Percentiles rank a stretch among this genome's conserved stretches.
These are phyloP conservation scores for Starmerella vitae DNA, from an alignment of 805 yeast species.

Conservation along the genomic window DNA sequence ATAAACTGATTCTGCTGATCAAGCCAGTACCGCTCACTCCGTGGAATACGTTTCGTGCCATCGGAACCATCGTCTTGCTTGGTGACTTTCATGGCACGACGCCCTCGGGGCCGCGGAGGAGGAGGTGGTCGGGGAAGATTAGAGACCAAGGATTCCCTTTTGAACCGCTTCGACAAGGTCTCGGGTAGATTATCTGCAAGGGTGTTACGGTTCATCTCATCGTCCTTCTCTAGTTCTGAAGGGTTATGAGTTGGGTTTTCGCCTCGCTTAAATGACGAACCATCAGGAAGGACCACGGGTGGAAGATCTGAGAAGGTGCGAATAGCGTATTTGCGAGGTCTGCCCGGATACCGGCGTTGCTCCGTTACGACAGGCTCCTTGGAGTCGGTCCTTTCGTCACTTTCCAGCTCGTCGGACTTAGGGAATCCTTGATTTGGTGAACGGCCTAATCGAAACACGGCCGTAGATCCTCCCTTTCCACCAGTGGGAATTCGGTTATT, in stretches of 20 bases:
- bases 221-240: too few relatives aligned
- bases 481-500: too few relatives aligned
- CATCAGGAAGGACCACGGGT: neutral
- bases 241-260: too few relatives aligned
- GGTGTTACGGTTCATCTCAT: too few relatives aligned
- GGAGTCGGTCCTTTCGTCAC: too few relatives aligned
- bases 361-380: too few relatives aligned
- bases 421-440: too few relatives aligned
- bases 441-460: neutral
- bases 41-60: neutral
- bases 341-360: too few relatives aligned
- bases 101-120: neutral
- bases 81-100: neutral
- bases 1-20: constrained; percentile 11
- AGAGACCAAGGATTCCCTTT: neutral
- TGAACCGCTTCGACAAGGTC: neutral
- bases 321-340: neutral
- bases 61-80: neutral
- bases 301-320: neutral
- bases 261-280: too few relatives aligned
- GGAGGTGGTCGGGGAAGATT: neutral
- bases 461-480: neutral
- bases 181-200: too few relatives aligned
- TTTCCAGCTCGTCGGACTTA: too few relatives aligned
- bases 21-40: constrained; percentile 13